Evolutionary conservation across 345 rosid genomes (phyloP).

Genomic region (Cochlearia excelsa): DNA sequence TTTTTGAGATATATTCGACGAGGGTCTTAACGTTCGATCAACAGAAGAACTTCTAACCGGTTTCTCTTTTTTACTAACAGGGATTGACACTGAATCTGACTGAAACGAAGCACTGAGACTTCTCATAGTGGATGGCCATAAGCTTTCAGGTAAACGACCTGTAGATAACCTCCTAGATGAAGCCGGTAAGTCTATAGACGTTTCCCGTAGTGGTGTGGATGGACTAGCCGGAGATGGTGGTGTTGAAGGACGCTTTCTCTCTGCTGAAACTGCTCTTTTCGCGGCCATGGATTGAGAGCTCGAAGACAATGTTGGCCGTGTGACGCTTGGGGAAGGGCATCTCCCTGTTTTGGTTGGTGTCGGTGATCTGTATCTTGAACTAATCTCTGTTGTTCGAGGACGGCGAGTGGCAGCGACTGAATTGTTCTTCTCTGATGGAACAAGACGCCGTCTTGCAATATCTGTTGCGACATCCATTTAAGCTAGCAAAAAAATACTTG

Average conservation of each 20-base stretch:
- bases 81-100: slow-evolving; percentile 80
- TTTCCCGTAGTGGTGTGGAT: slow-evolving; percentile 70
- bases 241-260: slow-evolving; percentile 81
- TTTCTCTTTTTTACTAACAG: slow-evolving; percentile 81
- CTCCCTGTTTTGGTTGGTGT: slow-evolving; percentile 51
- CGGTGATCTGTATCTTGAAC: slow-evolving; percentile 86
- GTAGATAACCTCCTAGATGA: slow-evolving; percentile 61
- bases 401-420: slow-evolving; percentile 45
- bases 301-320: slow-evolving; percentile 52
- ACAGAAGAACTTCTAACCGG: slow-evolving; percentile 46
- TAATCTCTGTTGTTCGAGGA: slow-evolving; percentile 59
- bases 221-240: slow-evolving; percentile 63
- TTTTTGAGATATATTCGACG: slow-evolving; percentile 75
- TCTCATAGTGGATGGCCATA: slow-evolving; percentile 99
- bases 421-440: slow-evolving; percentile 76
- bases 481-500: slow-evolving; percentile 47
- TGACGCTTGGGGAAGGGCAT: slow-evolving; percentile 65
- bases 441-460: slow-evolving; percentile 57
- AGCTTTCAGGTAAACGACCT: slow-evolving; percentile 75
- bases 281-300: slow-evolving; percentile 51
- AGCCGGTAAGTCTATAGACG: slow-evolving; percentile 48
- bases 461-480: slow-evolving; percentile 76
- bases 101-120: slow-evolving; percentile 95
- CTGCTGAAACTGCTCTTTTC: slow-evolving; percentile 82
- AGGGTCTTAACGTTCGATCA: slow-evolving; percentile 82